Conservation (phyloP, 331 rosid species). For the Quercus tomentella region DNA sequence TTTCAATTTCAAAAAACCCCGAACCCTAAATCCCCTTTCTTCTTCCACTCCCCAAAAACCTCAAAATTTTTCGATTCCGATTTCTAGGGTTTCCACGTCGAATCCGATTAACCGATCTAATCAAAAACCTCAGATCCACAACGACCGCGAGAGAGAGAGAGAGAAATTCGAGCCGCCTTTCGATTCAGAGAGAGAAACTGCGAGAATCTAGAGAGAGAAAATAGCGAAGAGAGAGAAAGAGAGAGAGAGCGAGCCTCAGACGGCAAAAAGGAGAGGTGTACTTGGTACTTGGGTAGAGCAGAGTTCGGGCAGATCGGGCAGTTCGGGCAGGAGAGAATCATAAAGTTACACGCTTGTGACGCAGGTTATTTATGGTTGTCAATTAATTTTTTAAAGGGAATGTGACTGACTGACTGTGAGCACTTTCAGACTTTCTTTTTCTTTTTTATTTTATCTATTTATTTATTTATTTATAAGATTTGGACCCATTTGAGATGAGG, state of each 20-base stretch:
- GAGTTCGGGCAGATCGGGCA: constrained; percentile 43
- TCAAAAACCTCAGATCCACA: constrained; percentile 29
- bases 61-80: background rate
- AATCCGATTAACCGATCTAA: constrained; percentile 21
- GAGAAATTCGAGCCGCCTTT: constrained; percentile 33
- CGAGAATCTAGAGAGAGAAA: constrained; percentile 27
- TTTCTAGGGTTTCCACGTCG: background rate
- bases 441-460: too few relatives aligned
- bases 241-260: constrained; percentile 18
- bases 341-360: constrained; percentile 45
- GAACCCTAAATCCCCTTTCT: constrained; percentile 3
- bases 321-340: constrained; percentile 41
- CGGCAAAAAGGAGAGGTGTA: constrained; percentile 32
- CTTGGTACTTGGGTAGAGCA: constrained; percentile 35
- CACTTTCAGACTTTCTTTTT: background rate
- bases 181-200: constrained; percentile 31
- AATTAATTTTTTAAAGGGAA: constrained; percentile 6
- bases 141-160: background rate
- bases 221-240: constrained; percentile 18
- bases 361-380: constrained; percentile 8
- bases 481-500: too few relatives aligned
- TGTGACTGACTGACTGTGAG: constrained; percentile 7
- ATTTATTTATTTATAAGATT: too few relatives aligned
- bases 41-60: background rate
- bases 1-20: background rate